Conservation (phyloP, 2,329 filamentous ascomycete genomes). For the Neonectria coccinea region DNA sequence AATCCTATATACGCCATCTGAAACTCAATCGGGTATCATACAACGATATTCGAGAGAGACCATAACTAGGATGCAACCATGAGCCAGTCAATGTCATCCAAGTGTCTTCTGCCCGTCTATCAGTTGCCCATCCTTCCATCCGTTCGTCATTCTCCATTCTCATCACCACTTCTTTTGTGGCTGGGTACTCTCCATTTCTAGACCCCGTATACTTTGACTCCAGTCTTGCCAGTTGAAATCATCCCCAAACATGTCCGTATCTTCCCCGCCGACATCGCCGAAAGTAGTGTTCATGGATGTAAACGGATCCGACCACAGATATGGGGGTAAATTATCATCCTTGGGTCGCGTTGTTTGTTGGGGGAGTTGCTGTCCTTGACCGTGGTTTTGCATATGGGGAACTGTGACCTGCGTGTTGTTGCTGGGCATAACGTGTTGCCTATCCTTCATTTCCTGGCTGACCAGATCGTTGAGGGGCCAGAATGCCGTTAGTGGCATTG, state of each 20-base stretch:
- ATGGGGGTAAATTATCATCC: constrained; percentile 54
- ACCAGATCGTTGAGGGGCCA: constrained; percentile 43
- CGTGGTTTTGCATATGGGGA: constrained; percentile 30
- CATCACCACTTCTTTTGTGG: constrained; percentile 40
- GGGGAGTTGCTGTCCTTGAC: constrained; percentile 28
- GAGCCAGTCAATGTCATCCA: constrained; percentile 8
- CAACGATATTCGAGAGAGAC: constrained; percentile 24
- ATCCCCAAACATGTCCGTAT: constrained; percentile 55
- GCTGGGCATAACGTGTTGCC: constrained; percentile 2
- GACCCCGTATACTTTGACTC: constrained; percentile 56
- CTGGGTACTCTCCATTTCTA: constrained; percentile 51
- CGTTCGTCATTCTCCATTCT: neutral
- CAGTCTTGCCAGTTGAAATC: constrained; percentile 64
- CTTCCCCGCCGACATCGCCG: constrained; percentile 46
- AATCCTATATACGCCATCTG: constrained; percentile 21
- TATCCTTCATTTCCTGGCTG: constrained; percentile 37
- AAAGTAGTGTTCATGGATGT: constrained; percentile 46
- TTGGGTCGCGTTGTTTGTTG: constrained; percentile 40
- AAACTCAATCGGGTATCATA: constrained; percentile 44
- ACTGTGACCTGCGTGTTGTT: neutral
- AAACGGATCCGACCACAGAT: constrained; percentile 56
- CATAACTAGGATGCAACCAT: neutral
- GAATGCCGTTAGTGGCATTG: constrained; percentile 35
- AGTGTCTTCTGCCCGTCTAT: constrained; percentile 11
- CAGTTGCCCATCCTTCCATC: constrained; percentile 12